These are phyloP conservation scores for Ulota crispa DNA, from an alignment of 225 moss, liverwort and hornwort species.

Conservation along the genomic window DNA sequence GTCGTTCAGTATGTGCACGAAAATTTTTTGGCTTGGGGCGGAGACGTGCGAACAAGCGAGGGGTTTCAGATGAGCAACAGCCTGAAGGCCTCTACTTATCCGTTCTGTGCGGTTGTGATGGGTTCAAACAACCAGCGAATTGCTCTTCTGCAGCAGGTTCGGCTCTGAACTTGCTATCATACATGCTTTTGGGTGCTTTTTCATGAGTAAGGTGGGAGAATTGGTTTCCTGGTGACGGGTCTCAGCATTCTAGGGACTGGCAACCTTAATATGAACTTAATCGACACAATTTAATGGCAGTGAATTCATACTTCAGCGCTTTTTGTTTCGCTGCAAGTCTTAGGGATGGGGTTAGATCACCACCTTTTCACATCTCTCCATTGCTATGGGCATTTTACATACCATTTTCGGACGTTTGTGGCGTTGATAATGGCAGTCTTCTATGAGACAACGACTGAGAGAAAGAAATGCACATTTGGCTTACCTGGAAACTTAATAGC, in stretches of 20 bases:
- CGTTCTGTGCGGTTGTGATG: slow-evolving; percentile 96
- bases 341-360: background rate
- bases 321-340: slow-evolving; percentile 3
- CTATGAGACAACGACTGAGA: background rate
- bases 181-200: background rate
- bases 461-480: background rate
- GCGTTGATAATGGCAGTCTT: background rate
- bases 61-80: slow-evolving; percentile 98
- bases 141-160: slow-evolving; percentile 88
- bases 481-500: background rate
- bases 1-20: slow-evolving; percentile 87
- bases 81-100: slow-evolving; percentile 95
- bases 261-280: too few species aligned
- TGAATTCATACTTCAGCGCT: background rate
- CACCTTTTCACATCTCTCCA: background rate
- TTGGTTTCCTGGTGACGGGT: background rate
- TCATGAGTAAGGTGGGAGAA: background rate
- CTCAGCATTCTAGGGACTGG: too few species aligned
- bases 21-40: slow-evolving; percentile 96
- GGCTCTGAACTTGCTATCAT: slow-evolving; percentile 5
- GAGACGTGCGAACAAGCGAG: slow-evolving; percentile 92
- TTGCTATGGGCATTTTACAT: background rate
- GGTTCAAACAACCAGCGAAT: slow-evolving; percentile 92
- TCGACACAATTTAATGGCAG: background rate
- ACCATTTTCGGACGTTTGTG: background rate